These are phyloP conservation scores for Breynia disticha DNA, from an alignment of 441 rosid genomes.

Conservation along the genomic window DNA sequence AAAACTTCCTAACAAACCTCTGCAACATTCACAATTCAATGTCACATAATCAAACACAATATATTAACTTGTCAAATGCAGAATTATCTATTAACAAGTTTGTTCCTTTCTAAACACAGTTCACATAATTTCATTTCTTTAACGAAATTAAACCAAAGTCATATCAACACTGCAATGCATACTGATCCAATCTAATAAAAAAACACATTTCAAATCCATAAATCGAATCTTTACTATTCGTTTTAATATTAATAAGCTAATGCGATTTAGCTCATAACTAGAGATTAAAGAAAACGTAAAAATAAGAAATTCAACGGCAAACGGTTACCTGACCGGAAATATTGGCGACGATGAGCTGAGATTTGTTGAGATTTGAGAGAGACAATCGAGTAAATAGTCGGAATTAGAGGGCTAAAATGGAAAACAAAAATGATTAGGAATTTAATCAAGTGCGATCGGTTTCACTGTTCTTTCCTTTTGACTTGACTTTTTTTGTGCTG, in stretches of 20 bases:
- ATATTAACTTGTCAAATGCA: background rate
- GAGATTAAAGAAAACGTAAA: background rate
- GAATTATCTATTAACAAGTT: background rate
- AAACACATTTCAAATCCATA: background rate
- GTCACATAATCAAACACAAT: background rate
- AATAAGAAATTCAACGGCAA: background rate
- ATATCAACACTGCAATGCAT: background rate
- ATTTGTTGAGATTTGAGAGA: no score
- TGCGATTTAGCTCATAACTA: background rate
- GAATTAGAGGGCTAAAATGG: no score
- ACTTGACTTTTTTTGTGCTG: background rate
- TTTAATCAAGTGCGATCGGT: no score
- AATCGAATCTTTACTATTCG: background rate
- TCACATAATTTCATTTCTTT: no score
- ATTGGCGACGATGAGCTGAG: background rate
- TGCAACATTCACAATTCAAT: conserved; percentile 6
- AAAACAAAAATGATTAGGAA: no score
- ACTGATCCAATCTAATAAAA: no score
- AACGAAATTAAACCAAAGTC: no score
- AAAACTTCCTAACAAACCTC: conserved; percentile 4
- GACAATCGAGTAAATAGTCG: no score
- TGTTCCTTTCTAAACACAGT: no score
- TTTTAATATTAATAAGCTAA: background rate
- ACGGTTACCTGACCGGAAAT: conserved; percentile 9
- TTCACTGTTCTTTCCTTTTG: no score